Evolutionary conservation across 2,329 filamentous ascomycete species (phyloP).

Genomic region (Penicillium sp.): DNA sequence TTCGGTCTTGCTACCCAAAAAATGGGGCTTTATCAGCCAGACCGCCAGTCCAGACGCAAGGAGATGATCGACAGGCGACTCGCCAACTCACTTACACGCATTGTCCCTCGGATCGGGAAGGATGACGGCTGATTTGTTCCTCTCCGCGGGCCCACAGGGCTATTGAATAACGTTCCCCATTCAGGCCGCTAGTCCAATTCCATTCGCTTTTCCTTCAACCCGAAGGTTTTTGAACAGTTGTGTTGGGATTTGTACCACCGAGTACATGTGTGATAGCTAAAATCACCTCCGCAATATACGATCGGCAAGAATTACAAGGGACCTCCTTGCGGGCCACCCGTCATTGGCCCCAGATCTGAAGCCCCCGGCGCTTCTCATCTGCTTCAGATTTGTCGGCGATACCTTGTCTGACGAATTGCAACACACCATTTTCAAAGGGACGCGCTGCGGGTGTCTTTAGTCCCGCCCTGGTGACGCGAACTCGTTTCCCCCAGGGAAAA

Average conservation of each 20-base stretch:
- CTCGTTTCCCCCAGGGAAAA: slow-evolving; percentile 4
- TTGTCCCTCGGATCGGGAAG: slow-evolving; percentile 10
- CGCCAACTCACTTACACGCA: slow-evolving; percentile 22
- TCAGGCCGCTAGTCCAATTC: slow-evolving; percentile 2
- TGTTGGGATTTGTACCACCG: not conserved
- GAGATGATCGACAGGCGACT: slow-evolving; percentile 23
- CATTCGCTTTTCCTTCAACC: slow-evolving; percentile 2
- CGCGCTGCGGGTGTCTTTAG: slow-evolving; percentile 10
- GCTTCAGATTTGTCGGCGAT: slow-evolving; percentile 18
- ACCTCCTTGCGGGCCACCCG: slow-evolving; percentile 14
- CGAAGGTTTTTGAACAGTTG: not conserved
- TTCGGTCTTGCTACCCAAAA: not conserved
- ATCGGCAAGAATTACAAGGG: slow-evolving; percentile 21
- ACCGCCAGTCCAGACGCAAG: slow-evolving; percentile 25
- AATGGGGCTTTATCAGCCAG: slow-evolving; percentile 12
- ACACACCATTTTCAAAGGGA: slow-evolving; percentile 10
- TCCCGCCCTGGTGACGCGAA: slow-evolving; percentile 14
- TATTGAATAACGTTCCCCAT: slow-evolving; percentile 12
- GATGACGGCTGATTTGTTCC: slow-evolving; percentile 15
- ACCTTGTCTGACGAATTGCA: slow-evolving; percentile 21
- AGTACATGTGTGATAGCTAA: slow-evolving; percentile 1
- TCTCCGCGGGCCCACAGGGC: slow-evolving; percentile 11
- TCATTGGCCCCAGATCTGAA: slow-evolving; percentile 28
- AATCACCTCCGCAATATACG: slow-evolving; percentile 5
- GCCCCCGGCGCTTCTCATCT: slow-evolving; percentile 28